Evolutionary conservation across 2,329 filamentous ascomycete species (phyloP), one percentile per base, ranked within the genome.

Genomic region (Scopulariopsis brevicaulis): DNA sequence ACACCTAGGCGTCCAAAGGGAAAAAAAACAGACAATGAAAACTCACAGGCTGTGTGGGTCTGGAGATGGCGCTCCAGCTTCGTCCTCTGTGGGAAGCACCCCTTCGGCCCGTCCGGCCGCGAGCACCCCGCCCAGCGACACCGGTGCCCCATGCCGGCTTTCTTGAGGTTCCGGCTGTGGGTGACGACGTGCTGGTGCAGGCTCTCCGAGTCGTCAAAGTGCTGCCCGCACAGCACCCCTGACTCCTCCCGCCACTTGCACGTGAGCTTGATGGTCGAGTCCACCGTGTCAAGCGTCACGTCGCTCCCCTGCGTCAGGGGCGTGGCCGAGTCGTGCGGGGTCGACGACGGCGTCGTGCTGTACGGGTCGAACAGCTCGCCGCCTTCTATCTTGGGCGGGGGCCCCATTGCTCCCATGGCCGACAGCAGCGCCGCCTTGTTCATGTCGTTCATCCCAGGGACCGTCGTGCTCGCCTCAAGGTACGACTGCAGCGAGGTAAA

Each of bases 41-140:
- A 73, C 81, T 73, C 70, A 84, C 81, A 81, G 56, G 81, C 81
- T 18, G 83, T 86, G 65, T 87, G 84, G 2, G 79, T 82, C 63
- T 85, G 82, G 68, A 86, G 77, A 64, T 87, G 84, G 52, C 84
- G 74, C 62, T 85, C 82, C 20, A 86, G 73, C 65, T 87, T 86
- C 66, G 81, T 83, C 63, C 80, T 75, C 63, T 84, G 81, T 2
- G 74, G 74, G 61, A 85, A 85, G 18, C 77, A 75, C 4, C 73
- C 73, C 40, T 76, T 57, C 11, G 46, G 28, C 20, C 55, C 55
- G 4, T 52, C 55, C 15, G 55, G 46, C 32, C 55, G 55, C n/a
- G 55, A 24, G 66, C 84, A 87, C 50, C 73, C 75, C 15, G 74
- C 68, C 83, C 83, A 86, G 48, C 70, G 71, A 63, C 81, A 84